phyloP scores from a whole-genome alignment of 2,329 filamentous ascomycete genomes.

The Lachnellula suecica region DNA sequence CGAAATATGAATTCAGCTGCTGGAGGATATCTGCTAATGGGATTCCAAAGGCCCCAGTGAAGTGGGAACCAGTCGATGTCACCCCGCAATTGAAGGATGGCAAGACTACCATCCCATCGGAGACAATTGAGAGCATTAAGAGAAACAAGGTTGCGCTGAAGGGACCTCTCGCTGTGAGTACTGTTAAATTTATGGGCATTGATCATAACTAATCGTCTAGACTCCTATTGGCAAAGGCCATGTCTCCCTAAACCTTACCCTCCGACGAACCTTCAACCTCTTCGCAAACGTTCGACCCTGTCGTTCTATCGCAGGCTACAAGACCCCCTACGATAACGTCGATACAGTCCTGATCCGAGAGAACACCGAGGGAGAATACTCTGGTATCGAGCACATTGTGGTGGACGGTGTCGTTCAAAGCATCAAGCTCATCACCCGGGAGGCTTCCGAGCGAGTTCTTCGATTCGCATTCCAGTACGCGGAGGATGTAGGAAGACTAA shows the following conservation, averaged over 20 bases:
- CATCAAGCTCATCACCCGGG: conserved; percentile 98
- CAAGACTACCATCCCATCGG: conserved; percentile 91
- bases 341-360: conserved; percentile 98
- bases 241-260: conserved; percentile 97
- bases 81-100: conserved; percentile 91
- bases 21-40: conserved; percentile 19
- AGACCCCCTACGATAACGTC: conserved; percentile 97
- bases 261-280: conserved; percentile 98
- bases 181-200: too few relatives aligned
- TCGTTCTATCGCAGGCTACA: conserved; percentile 94
- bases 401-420: conserved; percentile 97
- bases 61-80: conserved; percentile 97
- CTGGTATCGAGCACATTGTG: conserved; percentile 96
- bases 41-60: conserved; percentile 72
- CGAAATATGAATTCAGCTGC: conserved; percentile 23
- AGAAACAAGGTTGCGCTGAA: conserved; percentile 98
- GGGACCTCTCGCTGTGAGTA: conserved; percentile 87
- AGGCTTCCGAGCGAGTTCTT: conserved; percentile 92
- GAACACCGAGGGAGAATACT: conserved; percentile 99
- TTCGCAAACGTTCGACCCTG: conserved; percentile 99
- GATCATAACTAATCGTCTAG: conserved; percentile 40
- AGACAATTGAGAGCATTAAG: conserved; percentile 88
- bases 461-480: conserved; percentile 99
- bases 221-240: conserved; percentile 98
- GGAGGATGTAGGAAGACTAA: conserved; percentile 86